Base-by-base conservation (phyloP, 2,329 filamentous ascomycete genomes). In the Hymenoscyphus scutula region DNA sequence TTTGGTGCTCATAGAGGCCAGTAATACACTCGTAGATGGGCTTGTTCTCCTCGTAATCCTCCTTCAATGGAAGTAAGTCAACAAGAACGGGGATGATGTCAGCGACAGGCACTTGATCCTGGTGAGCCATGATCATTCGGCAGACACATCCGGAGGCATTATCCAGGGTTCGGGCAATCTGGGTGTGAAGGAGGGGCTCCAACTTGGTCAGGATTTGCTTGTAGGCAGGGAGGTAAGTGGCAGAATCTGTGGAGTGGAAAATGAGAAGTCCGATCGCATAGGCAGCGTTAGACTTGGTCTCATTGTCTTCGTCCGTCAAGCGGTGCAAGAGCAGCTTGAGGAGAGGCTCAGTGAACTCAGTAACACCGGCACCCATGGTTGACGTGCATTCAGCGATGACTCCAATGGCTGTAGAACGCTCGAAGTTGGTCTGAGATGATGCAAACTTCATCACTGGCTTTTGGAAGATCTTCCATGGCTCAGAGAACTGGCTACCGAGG, bases 1-100 rank as follows among this genome's bases (percentile, higher is more conserved):
- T 89, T 67, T 86, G 37, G 13, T 37, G 84, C 87, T 81, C 81
- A 89, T 86, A 97, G 67, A 98, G 84, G 77, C 90, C 88, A 76
- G 91, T 89, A 72, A 99, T 89, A 85, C 93, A 96, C 76, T 89
- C 85, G 79, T 89, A 99, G 64, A 98, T 88, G 8, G 95, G 92
- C 72, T 91, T 91, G 78, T 99, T 98, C 84, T 98, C 95, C 77
- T 97, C 92, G 71, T 86, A 98, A 76, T 98, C 95, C 74, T 97
- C 93, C 76, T 90, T 91, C 66, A 98, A 82, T 10, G 95, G 95
- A 41, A 98, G 84, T 30, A 93, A 84, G 65, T 85, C 84, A 62
- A 96, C 84, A 30, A 98, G 79, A 0, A 86, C 87, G 29, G 94
- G 93, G 1, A 99, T 84, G 23, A 96, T 91, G 64, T 97, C 88